phyloP scores from a whole-genome alignment of 495 filamentous ascomycete species.

The Talaromyces borbonicus region DNA sequence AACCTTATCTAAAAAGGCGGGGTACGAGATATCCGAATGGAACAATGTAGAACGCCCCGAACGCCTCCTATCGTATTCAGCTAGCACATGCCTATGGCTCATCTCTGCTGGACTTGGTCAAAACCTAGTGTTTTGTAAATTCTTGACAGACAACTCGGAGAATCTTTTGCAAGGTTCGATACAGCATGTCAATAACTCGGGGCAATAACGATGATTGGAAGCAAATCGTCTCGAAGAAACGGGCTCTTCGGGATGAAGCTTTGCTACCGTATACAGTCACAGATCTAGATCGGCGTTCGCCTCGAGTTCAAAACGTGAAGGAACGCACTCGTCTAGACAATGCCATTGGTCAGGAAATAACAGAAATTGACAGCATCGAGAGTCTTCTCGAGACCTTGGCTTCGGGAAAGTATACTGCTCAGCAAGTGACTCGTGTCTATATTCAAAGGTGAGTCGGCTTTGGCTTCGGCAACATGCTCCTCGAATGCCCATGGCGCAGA shows the following conservation, averaged over 20 bases:
- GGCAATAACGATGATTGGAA: slow-evolving; percentile 14
- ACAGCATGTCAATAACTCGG: not conserved
- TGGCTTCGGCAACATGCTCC: not conserved
- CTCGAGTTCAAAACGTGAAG: slow-evolving; percentile 16
- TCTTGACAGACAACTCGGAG: no score
- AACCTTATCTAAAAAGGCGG: no score
- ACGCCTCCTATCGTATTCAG: no score
- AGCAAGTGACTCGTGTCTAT: slow-evolving; percentile 33
- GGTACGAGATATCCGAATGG: no score
- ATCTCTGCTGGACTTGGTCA: no score
- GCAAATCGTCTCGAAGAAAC: slow-evolving; percentile 24
- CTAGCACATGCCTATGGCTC: no score
- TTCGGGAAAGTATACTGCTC: slow-evolving; percentile 31
- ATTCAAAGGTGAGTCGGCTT: slow-evolving; percentile 45
- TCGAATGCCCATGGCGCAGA: not conserved
- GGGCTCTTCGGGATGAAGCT: slow-evolving; percentile 16
- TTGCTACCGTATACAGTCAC: slow-evolving; percentile 21
- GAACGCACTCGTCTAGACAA: slow-evolving; percentile 18
- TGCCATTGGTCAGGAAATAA: slow-evolving; percentile 20
- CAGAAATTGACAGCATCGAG: slow-evolving; percentile 30
- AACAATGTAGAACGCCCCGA: no score
- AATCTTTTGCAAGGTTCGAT: not conserved
- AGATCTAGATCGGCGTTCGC: slow-evolving; percentile 17
- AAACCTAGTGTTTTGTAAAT: no score
- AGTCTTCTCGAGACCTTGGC: slow-evolving; percentile 22